Evolutionary conservation across 2,329 filamentous ascomycete genomes (phyloP), one percentile per base, ranked within the genome.

Genomic region (Exophiala viscosa): DNA sequence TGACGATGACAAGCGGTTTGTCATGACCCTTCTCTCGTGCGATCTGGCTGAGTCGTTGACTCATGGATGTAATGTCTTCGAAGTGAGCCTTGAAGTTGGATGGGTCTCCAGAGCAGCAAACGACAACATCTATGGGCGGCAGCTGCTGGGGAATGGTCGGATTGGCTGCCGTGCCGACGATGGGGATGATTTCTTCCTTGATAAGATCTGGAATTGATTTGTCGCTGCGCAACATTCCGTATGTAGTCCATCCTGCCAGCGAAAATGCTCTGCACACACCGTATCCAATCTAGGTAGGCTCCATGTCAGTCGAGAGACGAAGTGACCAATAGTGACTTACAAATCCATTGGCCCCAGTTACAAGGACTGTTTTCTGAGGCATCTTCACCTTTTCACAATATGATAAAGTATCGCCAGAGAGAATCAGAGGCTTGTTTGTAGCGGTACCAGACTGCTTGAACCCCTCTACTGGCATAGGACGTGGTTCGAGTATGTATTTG

Each of bases 291-390:
- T 28, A 28, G 23, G 8, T 5, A 2, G 23, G 23, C 23, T 28
- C 23, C 8, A 28, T 28, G 23, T 28, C 23, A 28, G 23, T 4
- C 5, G 8, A 28, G 23, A 4, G 5, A 7, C 23, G 23, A 5
- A 4, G 23, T 5, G 23, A 28, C 23, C 23, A 28, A 28, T 5
- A 7, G 23, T 28, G 23, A 28, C 23, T 28, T 28, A 28, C 23
- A 60, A 76, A 78, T 8, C 75, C 76, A 46, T 76, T 76, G 10
- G 75, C 75, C 7, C 75, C 76, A 2, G 71, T 76, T 18, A 78
- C 68, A 5, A 78, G 65, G n/a, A 72, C 74, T 1, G 67, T 69
- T 20, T 46, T 50, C 1, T 41, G 41, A 23, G 54, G 7, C 54
- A 57, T 57, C n/a, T 50, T 35, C 13, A 5, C 8, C 2, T 5